Evolutionary conservation across 202 grass and related monocot species (phyloP), one percentile per base, ranked within the genome.

Genomic region (Miscanthus sacchariflorus): DNA sequence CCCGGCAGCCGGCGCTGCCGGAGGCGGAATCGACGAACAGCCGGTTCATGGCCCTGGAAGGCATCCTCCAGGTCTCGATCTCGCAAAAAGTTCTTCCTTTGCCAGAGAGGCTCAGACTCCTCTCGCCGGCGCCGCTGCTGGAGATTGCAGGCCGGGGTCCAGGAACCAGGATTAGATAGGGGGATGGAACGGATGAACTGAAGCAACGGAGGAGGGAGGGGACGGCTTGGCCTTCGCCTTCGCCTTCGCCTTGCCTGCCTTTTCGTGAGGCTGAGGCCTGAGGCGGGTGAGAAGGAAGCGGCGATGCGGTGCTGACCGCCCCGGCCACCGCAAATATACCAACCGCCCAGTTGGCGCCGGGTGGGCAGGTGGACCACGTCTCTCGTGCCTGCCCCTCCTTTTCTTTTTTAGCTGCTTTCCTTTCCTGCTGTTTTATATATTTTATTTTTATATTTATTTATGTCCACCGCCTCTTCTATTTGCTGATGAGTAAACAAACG

Each of bases 311-410:
- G 81, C 65, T 75, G 89, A 91, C 90, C 71, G 46, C 35, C 70
- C 77, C 52, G 24, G 12, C 50, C 79, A 50, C 90, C 83, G 35
- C 79, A 76, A 19, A 89, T 89, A 92, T 89, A 92, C 87, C 87
- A 79, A 78, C 83, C 74, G 78, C 86, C 84, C 50, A 61, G 72
- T 40, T 73, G 86, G 33, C 82, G 66, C 35, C 56, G 33, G 81
- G 67, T 56, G 14, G 79, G 78, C 83, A 50, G 82, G 66, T 83
- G 90, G 83, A 89, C 90, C 87, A 86, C 90, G 83, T 63, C 83
- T 86, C 87, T 68, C 70, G 18, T 24, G 56, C 85, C 1, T 19
- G 54, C 85, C 6, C 19, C 4, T 8, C 5, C 0, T 13, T 10
- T 6, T 3, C 11, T 87, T 82, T 76, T 6, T 2, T 82, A 3